These are phyloP conservation scores for Lactifluus piperatus DNA, from an alignment of 768 basidiomycete genomes.

Conservation along the genomic window DNA sequence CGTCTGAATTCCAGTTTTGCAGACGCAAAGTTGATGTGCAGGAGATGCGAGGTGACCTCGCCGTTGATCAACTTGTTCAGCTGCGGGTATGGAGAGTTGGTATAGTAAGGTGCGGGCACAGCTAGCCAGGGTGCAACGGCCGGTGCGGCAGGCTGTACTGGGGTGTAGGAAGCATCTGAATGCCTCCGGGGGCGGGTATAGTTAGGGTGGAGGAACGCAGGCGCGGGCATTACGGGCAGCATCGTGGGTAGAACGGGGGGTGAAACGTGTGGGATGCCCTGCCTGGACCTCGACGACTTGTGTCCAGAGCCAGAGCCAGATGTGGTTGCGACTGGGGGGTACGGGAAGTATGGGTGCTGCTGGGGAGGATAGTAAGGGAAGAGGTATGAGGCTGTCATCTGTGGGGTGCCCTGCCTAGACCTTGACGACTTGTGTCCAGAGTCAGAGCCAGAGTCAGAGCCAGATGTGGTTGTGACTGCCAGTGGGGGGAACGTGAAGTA, in stretches of 20 bases:
- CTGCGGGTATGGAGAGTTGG: constrained; percentile 10
- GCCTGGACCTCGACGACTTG: constrained; percentile 7
- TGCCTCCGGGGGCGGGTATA: constrained; percentile 13
- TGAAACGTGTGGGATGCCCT: constrained; percentile 8
- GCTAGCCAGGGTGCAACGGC: background rate
- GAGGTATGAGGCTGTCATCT: no score
- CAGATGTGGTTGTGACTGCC: background rate
- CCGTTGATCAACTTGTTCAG: constrained; percentile 18
- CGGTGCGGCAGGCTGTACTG: background rate
- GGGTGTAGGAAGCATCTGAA: constrained; percentile 11
- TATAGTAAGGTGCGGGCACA: constrained; percentile 9
- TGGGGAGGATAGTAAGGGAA: no score
- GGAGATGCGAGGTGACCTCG: constrained; percentile 4
- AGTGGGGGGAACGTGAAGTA: constrained; percentile 14
- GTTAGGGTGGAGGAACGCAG: constrained; percentile 1
- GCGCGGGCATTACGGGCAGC: background rate
- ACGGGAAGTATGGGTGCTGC: no score
- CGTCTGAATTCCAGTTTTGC: constrained; percentile 5
- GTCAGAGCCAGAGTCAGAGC: no score
- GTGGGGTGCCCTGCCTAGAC: no score
- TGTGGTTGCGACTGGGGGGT: no score
- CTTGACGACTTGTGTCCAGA: no score
- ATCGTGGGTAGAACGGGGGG: constrained; percentile 7
- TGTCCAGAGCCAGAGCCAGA: constrained; percentile 5
- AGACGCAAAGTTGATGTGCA: constrained; percentile 10